Evolutionary conservation across 495 filamentous ascomycete genomes (phyloP).

Genomic region (Darksidea phi): DNA sequence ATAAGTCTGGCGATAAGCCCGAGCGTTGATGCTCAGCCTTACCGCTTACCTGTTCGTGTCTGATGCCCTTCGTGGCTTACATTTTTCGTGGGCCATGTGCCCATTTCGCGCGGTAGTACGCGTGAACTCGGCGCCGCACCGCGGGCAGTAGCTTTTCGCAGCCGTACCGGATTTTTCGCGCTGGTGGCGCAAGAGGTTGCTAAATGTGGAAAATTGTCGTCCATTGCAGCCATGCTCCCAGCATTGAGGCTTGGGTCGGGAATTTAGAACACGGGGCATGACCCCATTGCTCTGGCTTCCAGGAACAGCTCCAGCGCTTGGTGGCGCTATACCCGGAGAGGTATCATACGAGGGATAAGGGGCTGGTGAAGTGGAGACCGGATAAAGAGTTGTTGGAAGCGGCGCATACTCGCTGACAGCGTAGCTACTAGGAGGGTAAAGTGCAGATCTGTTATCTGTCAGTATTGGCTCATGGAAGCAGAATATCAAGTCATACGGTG

Average conservation of each 20-base stretch:
- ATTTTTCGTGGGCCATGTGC: conserved; percentile 85
- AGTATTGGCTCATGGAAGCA: neutral
- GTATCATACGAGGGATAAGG: conserved; percentile 27
- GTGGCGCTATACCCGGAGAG: conserved; percentile 9
- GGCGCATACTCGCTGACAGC: conserved; percentile 25
- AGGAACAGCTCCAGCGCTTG: conserved; percentile 8
- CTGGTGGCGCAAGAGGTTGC: conserved; percentile 88
- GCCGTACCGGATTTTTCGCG: conserved; percentile 91
- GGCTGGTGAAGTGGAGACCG: conserved; percentile 14
- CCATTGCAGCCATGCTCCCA: conserved; percentile 97
- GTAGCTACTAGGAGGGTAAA: conserved; percentile 32
- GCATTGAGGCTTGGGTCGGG: conserved; percentile 83
- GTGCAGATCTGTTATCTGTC: conserved; percentile 13
- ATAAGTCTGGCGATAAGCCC: conserved; percentile 18
- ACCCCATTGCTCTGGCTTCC: conserved; percentile 13
- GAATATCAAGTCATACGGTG: conserved; percentile 21
- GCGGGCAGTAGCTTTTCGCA: conserved; percentile 78
- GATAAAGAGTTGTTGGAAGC: conserved; percentile 31
- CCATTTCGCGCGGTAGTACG: conserved; percentile 88
- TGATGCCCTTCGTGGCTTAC: conserved; percentile 61
- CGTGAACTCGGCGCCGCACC: conserved; percentile 89
- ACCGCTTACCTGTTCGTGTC: conserved; percentile 34
- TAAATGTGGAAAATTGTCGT: conserved; percentile 90
- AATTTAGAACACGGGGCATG: conserved; percentile 65
- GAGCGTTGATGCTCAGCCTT: conserved; percentile 35